Percentiles rank a stretch among this genome's conserved stretches.
phyloP scores from a whole-genome alignment of 169 alveolate genomes.

The Babesia divergens region DNA sequence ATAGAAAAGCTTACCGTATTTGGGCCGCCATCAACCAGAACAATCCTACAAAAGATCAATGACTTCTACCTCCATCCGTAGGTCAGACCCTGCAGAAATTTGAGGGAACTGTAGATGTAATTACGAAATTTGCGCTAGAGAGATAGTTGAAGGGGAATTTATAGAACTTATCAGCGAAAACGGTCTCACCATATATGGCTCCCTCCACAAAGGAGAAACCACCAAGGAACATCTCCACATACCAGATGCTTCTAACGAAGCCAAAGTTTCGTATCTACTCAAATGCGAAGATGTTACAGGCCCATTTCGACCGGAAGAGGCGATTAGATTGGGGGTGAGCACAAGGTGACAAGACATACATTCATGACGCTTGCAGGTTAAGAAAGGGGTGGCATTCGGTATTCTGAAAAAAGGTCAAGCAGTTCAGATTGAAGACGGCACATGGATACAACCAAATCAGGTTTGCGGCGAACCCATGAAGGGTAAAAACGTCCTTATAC shows the following conservation, averaged over 20 bases:
- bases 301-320: slow-evolving; percentile 6
- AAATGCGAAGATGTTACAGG: slow-evolving; percentile 16
- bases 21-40: slow-evolving; percentile 75
- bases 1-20: slow-evolving; percentile 59
- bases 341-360: not conserved
- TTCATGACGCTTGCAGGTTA: slow-evolving; percentile 50
- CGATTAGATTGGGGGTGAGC: slow-evolving; percentile 8
- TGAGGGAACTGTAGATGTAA: slow-evolving; percentile 18
- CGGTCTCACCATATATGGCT: slow-evolving; percentile 21
- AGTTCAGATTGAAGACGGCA: slow-evolving; percentile 71
- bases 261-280: slow-evolving; percentile 3
- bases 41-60: slow-evolving; percentile 37
- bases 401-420: slow-evolving; percentile 82
- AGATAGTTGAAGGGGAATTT: not conserved
- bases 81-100: slow-evolving; percentile 19
- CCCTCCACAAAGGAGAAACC: not conserved
- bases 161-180: slow-evolving; percentile 1
- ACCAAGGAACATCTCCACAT: not conserved
- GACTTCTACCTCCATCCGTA: slow-evolving; percentile 62
- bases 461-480: slow-evolving; percentile 81
- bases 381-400: slow-evolving; percentile 83
- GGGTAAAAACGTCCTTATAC: slow-evolving; percentile 63
- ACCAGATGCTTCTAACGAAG: not conserved
- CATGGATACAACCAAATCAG: slow-evolving; percentile 74
- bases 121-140: not conserved